Evolutionary conservation across 495 filamentous ascomycete species (phyloP), one percentile per base, ranked within the genome.

Genomic region (Trichocladium uniseriatum): DNA sequence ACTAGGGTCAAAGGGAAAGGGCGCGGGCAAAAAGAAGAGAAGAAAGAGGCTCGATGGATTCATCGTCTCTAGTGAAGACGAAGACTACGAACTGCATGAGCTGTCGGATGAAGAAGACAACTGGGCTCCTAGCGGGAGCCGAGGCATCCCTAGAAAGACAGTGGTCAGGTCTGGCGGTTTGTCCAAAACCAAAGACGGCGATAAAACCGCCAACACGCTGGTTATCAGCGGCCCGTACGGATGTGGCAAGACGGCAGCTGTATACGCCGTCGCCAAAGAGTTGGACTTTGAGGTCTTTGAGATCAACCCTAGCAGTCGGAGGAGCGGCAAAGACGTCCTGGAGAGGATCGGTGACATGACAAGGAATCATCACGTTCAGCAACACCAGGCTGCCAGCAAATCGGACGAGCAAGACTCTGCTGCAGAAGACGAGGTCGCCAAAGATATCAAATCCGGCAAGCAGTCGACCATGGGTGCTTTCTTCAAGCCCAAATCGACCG

Each of bases 281-380:
- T 76, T 95, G 19, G 91, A 82, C 18, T 97, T 91, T 63, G 87
- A 94, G 49, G 79, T 99, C 5, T 97, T 97, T 56, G 94, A 99
- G 65, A 86, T 99, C 58, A 95, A 94, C 54, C 63, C 91, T 6
- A 79, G 87, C 35, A 86, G 74, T 55, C 79, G 89, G 48, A 73
- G 94, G 40, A 94, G 79, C 62, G 94, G 88, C 10, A 89, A 85
- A 60, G 94, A 99, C 60, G 78, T 99, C 40, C 58, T 94, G 8
- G 92, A 96, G 45, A 89, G 78, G 47, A 87, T 99, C 15, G 94
- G 92, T 5, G 89, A 97, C 62, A 96, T 97, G 94, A 90, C 88
- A 13, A 80, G 80, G 50, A 97, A 97, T 55, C 94, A 99, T 65
- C 79, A 92, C 4, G 91, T 97, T 32, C 64, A 61, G 29, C 69